Percentiles rank a stretch among this genome's conserved stretches.
phyloP scores from a whole-genome alignment of 2,329 filamentous ascomycete species.

The Apiospora aurea region DNA sequence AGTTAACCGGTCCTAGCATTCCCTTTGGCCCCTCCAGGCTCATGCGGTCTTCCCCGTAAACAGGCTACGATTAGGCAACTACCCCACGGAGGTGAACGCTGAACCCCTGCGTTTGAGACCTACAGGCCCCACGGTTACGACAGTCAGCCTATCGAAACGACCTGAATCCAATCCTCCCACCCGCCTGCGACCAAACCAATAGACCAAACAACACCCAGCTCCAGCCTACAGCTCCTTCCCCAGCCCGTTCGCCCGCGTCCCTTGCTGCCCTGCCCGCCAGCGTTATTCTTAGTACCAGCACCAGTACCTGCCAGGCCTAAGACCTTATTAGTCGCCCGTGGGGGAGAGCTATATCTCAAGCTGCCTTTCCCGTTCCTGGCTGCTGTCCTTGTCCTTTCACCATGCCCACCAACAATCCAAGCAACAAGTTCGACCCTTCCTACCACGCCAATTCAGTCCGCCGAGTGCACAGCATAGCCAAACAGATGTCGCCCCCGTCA shows the following conservation, averaged over 20 bases:
- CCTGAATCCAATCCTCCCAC: conserved; percentile 20
- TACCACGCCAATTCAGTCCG: conserved; percentile 53
- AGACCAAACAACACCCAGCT: neutral
- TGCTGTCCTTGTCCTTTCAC: conserved; percentile 33
- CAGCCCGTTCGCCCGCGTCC: conserved; percentile 14
- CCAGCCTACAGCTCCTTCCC: conserved; percentile 6
- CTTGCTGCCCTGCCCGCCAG: conserved; percentile 1
- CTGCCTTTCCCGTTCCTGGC: conserved; percentile 24
- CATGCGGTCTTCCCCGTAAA: conserved; percentile 9
- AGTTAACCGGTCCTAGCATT: neutral
- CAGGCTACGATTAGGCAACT: conserved; percentile 3
- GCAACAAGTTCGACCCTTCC: conserved; percentile 48
- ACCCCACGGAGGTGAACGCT: conserved; percentile 4
- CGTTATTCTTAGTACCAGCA: conserved; percentile 5
- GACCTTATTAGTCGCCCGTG: neutral
- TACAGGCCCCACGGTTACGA: neutral
- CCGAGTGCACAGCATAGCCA: conserved; percentile 67
- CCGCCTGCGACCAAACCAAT: conserved; percentile 7
- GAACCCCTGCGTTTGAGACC: conserved; percentile 11
- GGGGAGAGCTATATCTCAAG: conserved; percentile 3
- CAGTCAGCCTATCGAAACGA: conserved; percentile 15
- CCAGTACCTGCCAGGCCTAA: neutral
- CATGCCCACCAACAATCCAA: conserved; percentile 41
- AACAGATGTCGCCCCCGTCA: conserved; percentile 72
- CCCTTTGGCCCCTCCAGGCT: neutral